phyloP scores from a whole-genome alignment of 768 basidiomycete species.

The Arthromyces matolae region DNA sequence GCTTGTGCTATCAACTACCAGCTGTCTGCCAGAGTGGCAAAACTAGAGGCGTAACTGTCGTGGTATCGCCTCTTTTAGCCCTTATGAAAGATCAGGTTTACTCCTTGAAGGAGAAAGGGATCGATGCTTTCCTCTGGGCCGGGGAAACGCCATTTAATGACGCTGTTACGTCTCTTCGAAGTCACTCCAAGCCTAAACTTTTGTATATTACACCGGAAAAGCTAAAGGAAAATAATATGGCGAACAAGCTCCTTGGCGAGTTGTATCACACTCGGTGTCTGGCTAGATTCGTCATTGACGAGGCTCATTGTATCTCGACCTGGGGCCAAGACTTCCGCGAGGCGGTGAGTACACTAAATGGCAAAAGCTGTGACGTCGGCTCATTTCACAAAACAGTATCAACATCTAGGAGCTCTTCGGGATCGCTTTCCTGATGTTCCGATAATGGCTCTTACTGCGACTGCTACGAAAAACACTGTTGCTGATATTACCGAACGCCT shows the following conservation, averaged over 20 bases:
- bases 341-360: conserved; percentile 46
- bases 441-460: conserved; percentile 96
- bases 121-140: conserved; percentile 70
- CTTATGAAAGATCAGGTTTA: conserved; percentile 89
- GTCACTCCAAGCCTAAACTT: conserved; percentile 52
- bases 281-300: conserved; percentile 92
- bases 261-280: conserved; percentile 57
- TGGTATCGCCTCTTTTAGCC: conserved; percentile 84
- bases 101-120: conserved; percentile 54
- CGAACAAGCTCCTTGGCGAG: conserved; percentile 51
- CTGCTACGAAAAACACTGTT: conserved; percentile 76
- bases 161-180: conserved; percentile 43
- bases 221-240: conserved; percentile 56
- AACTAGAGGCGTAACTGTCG: conserved; percentile 81
- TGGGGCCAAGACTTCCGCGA: conserved; percentile 95
- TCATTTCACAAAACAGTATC: conserved; percentile 50
- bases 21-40: conserved; percentile 72
- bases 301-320: conserved; percentile 90
- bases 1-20: conserved; percentile 86
- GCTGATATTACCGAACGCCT: conserved; percentile 77
- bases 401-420: conserved; percentile 62
- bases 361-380: background rate
- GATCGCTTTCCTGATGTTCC: conserved; percentile 75
- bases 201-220: conserved; percentile 94
- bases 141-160: conserved; percentile 44